phyloP scores from a whole-genome alignment of 371 early-diverging fungal species.

The Batrachochytrium dendrobatidis region DNA sequence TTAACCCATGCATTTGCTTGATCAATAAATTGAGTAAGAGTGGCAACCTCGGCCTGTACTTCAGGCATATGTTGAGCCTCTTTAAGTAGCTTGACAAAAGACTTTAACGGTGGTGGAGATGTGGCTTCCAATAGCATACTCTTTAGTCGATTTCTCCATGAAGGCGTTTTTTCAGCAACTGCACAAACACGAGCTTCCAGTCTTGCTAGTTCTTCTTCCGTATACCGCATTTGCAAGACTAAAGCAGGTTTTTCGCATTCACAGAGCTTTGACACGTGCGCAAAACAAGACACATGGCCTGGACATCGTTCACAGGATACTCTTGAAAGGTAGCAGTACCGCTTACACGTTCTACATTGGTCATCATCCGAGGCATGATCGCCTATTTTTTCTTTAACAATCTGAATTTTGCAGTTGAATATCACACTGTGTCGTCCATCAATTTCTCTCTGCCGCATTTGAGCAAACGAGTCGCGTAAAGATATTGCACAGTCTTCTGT shows the following conservation, averaged over 20 bases:
- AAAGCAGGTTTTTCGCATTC: conserved; percentile 39
- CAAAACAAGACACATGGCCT: conserved; percentile 47
- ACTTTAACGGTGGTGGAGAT: conserved; percentile 48
- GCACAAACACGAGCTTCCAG: conserved; percentile 20
- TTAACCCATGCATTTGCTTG: conserved; percentile 45
- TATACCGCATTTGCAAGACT: conserved; percentile 42
- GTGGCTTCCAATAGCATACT: conserved; percentile 10
- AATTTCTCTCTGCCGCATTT: conserved; percentile 33
- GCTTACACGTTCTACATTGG: conserved; percentile 64
- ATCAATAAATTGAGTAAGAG: conserved; percentile 40
- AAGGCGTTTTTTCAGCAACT: conserved; percentile 4
- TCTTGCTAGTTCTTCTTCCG: conserved; percentile 45
- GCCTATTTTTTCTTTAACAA: conserved; percentile 1
- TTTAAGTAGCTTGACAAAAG: conserved; percentile 38
- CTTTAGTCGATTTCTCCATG: conserved; percentile 20
- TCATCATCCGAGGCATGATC: conserved; percentile 48
- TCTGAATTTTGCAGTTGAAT: conserved; percentile 4
- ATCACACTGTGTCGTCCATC: conserved; percentile 34
- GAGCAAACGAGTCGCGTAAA: conserved; percentile 28
- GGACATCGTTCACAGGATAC: conserved; percentile 57
- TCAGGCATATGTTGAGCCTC: conserved; percentile 47
- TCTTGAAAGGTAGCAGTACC: conserved; percentile 62
- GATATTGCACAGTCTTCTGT: background rate
- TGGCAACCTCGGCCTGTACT: conserved; percentile 37
- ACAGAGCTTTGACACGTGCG: conserved; percentile 55